Conservation (phyloP, 1,284 basidiomycete species). For the Cystobasidium slooffiae region DNA sequence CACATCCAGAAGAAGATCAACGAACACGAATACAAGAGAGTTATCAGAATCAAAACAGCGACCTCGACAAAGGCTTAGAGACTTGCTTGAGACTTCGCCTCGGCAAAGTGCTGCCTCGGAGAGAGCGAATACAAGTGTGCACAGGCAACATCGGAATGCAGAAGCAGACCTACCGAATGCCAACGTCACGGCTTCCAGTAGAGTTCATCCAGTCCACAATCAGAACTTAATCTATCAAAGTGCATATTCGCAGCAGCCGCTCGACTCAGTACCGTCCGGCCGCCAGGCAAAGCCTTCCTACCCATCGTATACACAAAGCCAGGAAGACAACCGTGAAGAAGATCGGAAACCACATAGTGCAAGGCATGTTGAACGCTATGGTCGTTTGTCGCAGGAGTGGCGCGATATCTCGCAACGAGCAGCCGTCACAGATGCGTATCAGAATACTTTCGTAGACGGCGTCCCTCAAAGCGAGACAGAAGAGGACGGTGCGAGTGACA, state of each 20-base stretch:
- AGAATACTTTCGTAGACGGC: not conserved
- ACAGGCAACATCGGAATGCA: not conserved
- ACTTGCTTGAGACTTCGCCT: conserved; percentile 8
- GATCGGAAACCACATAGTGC: no score
- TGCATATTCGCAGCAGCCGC: no score
- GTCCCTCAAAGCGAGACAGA: not conserved
- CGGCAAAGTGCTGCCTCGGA: no score
- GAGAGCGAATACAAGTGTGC: no score
- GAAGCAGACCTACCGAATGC: not conserved
- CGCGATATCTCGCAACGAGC: conserved; percentile 3
- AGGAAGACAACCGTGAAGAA: no score
- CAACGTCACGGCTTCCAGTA: no score
- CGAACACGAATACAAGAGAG: not conserved
- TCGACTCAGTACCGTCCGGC: no score
- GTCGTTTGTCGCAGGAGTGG: conserved; percentile 21
- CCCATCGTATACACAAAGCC: no score
- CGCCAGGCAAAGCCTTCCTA: no score
- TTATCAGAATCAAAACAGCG: not conserved
- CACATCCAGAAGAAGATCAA: not conserved
- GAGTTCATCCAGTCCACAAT: no score
- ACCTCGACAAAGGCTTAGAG: conserved; percentile 37
- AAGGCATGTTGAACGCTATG: not conserved
- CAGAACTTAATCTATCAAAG: no score
- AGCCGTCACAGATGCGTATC: not conserved
- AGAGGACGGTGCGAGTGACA: not conserved